Conservation (phyloP, 371 early-diverging fungal species). For the Mortierella sp. region DNA sequence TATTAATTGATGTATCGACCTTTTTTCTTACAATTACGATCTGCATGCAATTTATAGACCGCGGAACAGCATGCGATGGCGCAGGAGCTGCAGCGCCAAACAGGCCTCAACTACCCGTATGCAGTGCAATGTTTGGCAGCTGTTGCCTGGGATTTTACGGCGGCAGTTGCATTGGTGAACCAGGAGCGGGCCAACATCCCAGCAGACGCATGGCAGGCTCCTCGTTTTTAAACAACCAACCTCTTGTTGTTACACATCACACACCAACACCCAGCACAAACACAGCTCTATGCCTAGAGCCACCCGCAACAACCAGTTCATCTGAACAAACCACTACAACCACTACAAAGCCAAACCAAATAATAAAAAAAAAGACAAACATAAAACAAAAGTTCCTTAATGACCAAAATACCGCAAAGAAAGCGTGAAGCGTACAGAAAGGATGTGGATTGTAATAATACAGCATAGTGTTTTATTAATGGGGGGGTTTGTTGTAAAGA, state of each 20-base stretch:
- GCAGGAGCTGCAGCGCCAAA: constrained; percentile 25
- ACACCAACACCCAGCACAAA: neutral
- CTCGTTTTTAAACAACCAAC: constrained; percentile 11
- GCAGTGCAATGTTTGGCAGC: constrained; percentile 34
- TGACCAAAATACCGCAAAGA: too few relatives aligned
- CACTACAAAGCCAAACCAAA: neutral
- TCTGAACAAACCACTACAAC: neutral
- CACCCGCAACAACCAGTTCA: neutral
- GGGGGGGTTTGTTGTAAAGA: neutral
- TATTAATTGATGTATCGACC: neutral
- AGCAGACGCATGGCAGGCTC: constrained; percentile 24
- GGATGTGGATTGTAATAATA: neutral
- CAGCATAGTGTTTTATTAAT: constrained; percentile 5
- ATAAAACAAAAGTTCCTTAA: neutral
- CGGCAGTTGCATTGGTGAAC: constrained; percentile 21
- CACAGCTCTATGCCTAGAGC: neutral
- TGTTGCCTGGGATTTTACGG: constrained; percentile 25
- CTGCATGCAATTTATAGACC: neutral
- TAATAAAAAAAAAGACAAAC: neutral
- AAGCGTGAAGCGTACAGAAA: neutral
- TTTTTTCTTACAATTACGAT: neutral
- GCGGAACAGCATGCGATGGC: constrained; percentile 36
- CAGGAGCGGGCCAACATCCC: constrained; percentile 43
- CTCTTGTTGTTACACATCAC: neutral
- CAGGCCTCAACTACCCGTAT: constrained; percentile 30